Percentiles rank a stretch among this genome's conserved stretches.
These are phyloP conservation scores for Epichloe gansuensis DNA, from an alignment of 2,329 filamentous ascomycete genomes.

Conservation along the genomic window DNA sequence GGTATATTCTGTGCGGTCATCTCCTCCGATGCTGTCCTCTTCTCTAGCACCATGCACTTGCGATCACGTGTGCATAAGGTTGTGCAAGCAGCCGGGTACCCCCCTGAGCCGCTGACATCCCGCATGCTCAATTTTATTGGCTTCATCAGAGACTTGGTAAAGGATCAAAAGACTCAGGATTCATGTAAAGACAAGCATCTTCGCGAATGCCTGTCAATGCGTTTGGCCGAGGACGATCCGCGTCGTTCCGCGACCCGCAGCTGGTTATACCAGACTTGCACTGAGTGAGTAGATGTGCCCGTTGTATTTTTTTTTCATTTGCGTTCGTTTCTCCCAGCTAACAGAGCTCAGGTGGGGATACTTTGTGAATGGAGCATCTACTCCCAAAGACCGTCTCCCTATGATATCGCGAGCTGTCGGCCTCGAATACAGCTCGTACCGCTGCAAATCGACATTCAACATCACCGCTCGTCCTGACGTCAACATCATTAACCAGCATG, in stretches of 20 bases:
- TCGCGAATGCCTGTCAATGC: constrained; percentile 20
- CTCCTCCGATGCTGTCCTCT: constrained; percentile 28
- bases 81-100: constrained; percentile 29
- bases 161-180: neutral
- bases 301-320: neutral
- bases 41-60: constrained; percentile 26
- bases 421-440: constrained; percentile 45
- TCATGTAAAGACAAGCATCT: constrained; percentile 15
- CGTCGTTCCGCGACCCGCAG: constrained; percentile 17
- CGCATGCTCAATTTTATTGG: constrained; percentile 41
- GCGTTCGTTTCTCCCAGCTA: neutral
- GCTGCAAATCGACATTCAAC: constrained; percentile 59
- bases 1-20: constrained; percentile 36
- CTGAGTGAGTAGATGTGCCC: constrained; percentile 27
- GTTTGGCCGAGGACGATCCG: constrained; percentile 10
- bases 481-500: constrained; percentile 60
- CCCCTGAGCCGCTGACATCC: constrained; percentile 23
- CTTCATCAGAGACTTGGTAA: constrained; percentile 23
- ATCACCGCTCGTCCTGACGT: constrained; percentile 51
- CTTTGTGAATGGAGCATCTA: constrained; percentile 59
- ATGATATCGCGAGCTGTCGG: constrained; percentile 60
- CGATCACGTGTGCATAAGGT: constrained; percentile 24
- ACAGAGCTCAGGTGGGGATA: constrained; percentile 54
- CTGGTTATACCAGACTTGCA: constrained; percentile 44
- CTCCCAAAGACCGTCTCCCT: constrained; percentile 49